phyloP scores from a whole-genome alignment of 2,329 filamentous ascomycete species.

The Podosphaera xanthii region DNA sequence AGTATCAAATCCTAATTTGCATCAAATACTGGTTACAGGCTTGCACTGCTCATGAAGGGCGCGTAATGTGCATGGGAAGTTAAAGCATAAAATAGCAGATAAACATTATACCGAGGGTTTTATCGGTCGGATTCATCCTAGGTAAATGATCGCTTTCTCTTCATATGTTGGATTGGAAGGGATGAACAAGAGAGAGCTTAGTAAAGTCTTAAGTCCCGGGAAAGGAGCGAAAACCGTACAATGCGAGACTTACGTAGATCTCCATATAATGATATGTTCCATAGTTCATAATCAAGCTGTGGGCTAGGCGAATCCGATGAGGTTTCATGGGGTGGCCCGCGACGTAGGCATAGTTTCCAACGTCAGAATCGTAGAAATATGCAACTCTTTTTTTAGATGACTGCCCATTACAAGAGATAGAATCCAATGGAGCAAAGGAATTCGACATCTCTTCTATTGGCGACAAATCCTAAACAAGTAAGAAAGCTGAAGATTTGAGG shows the following conservation, averaged over 20 bases:
- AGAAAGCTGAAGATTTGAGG: background rate
- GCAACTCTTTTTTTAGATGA: conserved; percentile 60
- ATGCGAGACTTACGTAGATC: conserved; percentile 48
- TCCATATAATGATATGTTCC: conserved; percentile 94
- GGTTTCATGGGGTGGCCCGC: conserved; percentile 98
- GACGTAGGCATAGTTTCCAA: conserved; percentile 94
- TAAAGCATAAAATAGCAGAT: no score
- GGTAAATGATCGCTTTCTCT: background rate
- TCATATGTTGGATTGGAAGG: background rate
- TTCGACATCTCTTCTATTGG: conserved; percentile 8
- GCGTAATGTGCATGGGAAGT: no score
- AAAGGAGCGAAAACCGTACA: background rate
- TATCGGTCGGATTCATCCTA: no score
- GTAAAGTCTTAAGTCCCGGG: no score
- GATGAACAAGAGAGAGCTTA: background rate
- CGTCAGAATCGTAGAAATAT: conserved; percentile 96
- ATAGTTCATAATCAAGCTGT: conserved; percentile 90
- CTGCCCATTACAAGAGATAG: conserved; percentile 25
- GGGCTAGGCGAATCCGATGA: conserved; percentile 81
- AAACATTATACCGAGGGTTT: no score
- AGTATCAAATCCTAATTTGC: no score
- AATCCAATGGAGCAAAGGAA: conserved; percentile 29
- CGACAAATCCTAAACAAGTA: background rate
- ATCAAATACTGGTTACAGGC: no score
- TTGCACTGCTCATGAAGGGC: no score